Evolutionary conservation across 805 yeast species (phyloP).

Genomic region (Wickerhamiella azymoides): DNA sequence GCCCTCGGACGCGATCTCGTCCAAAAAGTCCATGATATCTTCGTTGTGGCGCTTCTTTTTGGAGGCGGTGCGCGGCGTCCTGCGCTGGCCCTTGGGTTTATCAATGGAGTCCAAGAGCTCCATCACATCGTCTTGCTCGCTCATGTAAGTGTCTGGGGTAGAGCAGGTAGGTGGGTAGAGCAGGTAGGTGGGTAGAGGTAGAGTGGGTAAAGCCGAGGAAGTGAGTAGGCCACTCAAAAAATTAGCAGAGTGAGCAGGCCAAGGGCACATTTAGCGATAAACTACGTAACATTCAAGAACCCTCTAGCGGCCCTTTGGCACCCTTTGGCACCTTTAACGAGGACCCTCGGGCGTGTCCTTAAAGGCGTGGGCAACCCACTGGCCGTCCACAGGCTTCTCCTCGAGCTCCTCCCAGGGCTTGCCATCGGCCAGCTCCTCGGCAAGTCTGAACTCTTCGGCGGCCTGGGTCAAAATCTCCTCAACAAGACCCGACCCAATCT

Average conservation of each 20-base stretch:
- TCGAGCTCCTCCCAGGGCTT: conserved; percentile 70
- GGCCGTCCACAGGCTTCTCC: conserved; percentile 67
- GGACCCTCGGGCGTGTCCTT: conserved; percentile 10
- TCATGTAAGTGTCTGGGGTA: background rate
- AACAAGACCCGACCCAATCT: conserved; percentile 70
- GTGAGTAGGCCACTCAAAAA: no score
- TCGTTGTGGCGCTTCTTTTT: conserved; percentile 22
- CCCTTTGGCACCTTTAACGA: no score
- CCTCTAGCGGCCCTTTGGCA: no score
- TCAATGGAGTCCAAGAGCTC: conserved; percentile 29
- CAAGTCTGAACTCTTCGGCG: conserved; percentile 58
- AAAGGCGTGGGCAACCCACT: conserved; percentile 38
- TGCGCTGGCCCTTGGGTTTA: conserved; percentile 14
- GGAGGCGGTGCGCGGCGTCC: conserved; percentile 9
- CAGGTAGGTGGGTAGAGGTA: no score
- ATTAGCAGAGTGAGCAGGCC: no score
- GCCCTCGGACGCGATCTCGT: conserved; percentile 23
- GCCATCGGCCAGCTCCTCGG: conserved; percentile 52
- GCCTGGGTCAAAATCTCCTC: conserved; percentile 78
- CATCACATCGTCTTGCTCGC: conserved; percentile 26
- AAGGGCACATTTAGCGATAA: no score
- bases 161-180: no score
- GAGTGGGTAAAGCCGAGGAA: no score
- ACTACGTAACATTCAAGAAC: no score
- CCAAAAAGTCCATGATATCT: conserved; percentile 31